phyloP scores from a whole-genome alignment of 1,284 basidiomycete species.

The Phellinidium pouzarii region DNA sequence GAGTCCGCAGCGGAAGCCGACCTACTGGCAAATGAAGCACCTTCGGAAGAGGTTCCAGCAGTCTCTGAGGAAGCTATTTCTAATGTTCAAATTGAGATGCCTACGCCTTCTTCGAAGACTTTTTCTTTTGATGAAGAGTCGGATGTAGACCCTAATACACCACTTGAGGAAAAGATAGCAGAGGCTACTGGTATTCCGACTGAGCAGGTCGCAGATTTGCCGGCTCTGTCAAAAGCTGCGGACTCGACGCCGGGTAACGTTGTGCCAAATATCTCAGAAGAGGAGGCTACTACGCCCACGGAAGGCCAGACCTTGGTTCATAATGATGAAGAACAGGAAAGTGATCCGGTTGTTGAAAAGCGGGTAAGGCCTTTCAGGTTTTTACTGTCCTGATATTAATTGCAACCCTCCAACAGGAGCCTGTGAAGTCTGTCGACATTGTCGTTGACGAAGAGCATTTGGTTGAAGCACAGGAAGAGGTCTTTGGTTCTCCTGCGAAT shows the following conservation, averaged over 20 bases:
- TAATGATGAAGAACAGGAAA: neutral
- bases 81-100: conserved; percentile 7
- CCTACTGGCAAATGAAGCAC: neutral
- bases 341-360: neutral
- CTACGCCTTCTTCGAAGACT: conserved; percentile 5
- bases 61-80: neutral
- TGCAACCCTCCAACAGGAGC: neutral
- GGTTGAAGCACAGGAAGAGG: conserved; percentile 3
- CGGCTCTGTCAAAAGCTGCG: neutral
- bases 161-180: conserved; percentile 1
- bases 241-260: neutral
- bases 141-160: neutral
- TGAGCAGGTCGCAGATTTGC: neutral
- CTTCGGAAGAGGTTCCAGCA: neutral
- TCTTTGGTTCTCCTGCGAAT: neutral
- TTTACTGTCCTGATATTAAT: neutral
- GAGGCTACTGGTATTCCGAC: neutral
- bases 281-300: neutral
- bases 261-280: neutral
- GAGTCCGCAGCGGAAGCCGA: neutral
- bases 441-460: neutral
- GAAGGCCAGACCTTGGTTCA: neutral
- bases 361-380: neutral
- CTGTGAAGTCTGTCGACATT: neutral
- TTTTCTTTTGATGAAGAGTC: conserved; percentile 6